Conservation (phyloP, 2,329 filamentous ascomycete species). For the Aspergillus sp. region DNA sequence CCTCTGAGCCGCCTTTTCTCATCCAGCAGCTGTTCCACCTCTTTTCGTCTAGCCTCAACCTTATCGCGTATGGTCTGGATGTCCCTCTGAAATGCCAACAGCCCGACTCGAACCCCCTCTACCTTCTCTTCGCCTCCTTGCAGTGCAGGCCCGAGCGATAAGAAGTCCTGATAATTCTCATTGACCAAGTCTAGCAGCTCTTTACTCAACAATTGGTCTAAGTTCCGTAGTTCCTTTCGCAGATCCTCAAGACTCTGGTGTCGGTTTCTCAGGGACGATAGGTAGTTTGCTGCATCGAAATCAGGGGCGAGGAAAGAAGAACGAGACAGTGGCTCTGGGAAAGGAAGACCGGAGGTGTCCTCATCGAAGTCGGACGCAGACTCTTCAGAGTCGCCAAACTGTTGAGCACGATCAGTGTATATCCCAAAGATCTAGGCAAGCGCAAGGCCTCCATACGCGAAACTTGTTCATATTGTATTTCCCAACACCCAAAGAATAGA, state of each 20-base stretch:
- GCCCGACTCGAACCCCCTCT: constrained; percentile 80
- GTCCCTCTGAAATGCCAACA: constrained; percentile 80
- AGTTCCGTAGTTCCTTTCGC: constrained; percentile 75
- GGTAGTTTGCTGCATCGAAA: constrained; percentile 78
- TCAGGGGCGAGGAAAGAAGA: constrained; percentile 71
- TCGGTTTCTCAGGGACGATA: constrained; percentile 75
- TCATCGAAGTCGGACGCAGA: constrained; percentile 53
- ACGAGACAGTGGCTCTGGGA: constrained; percentile 78
- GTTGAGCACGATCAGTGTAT: constrained; percentile 5
- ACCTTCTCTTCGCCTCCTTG: constrained; percentile 86
- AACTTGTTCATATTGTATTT: constrained; percentile 26
- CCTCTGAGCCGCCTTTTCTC: constrained; percentile 62
- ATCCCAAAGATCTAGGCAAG: not conserved
- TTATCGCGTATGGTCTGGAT: constrained; percentile 67
- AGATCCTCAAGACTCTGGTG: constrained; percentile 96
- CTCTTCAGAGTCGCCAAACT: constrained; percentile 43
- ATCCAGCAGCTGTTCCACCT: constrained; percentile 59
- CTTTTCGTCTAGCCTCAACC: constrained; percentile 59
- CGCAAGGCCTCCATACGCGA: constrained; percentile 20
- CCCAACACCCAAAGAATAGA: constrained; percentile 1
- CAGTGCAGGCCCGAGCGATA: constrained; percentile 75
- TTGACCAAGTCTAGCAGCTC: constrained; percentile 95
- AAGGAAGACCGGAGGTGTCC: constrained; percentile 66
- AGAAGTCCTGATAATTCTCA: constrained; percentile 86
- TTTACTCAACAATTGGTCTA: constrained; percentile 72